Evolutionary conservation across 352 stramenopile species (phyloP).

Genomic region (Globisporangium paddicum): DNA sequence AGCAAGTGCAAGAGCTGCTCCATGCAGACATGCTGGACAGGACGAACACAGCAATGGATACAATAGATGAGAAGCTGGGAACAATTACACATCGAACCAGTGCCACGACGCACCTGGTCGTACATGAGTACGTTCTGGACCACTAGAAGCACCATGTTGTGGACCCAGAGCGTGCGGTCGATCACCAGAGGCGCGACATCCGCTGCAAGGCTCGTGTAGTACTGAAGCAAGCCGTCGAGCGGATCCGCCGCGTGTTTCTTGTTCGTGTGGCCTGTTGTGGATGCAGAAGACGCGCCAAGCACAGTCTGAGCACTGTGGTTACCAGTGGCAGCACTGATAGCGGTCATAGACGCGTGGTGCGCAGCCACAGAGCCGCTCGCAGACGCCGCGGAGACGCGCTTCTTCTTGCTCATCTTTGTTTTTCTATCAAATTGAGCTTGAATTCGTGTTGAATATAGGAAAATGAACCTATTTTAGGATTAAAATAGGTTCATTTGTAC

Average conservation of each 20-base stretch:
- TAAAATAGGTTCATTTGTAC: too few species aligned
- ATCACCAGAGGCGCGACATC: constrained; percentile 23
- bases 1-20: constrained; percentile 24
- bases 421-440: background rate
- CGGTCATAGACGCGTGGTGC: background rate
- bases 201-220: constrained; percentile 11
- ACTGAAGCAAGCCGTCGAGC: background rate
- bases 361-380: background rate
- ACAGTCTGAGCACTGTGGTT: background rate
- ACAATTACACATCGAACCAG: too few species aligned
- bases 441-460: background rate
- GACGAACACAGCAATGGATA: background rate
- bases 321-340: background rate
- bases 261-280: background rate
- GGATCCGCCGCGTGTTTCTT: background rate
- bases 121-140: constrained; percentile 42
- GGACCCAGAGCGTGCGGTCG: constrained; percentile 29
- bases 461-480: too few species aligned
- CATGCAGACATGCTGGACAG: constrained; percentile 20
- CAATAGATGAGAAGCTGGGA: background rate
- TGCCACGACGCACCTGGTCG: constrained; percentile 24
- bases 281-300: background rate
- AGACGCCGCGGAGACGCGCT: constrained; percentile 10
- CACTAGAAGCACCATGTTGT: constrained; percentile 25
- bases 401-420: constrained; percentile 40